These are phyloP conservation scores for Atkinsonella hypoxylon DNA, from an alignment of 2,329 filamentous ascomycete species.

Conservation along the genomic window DNA sequence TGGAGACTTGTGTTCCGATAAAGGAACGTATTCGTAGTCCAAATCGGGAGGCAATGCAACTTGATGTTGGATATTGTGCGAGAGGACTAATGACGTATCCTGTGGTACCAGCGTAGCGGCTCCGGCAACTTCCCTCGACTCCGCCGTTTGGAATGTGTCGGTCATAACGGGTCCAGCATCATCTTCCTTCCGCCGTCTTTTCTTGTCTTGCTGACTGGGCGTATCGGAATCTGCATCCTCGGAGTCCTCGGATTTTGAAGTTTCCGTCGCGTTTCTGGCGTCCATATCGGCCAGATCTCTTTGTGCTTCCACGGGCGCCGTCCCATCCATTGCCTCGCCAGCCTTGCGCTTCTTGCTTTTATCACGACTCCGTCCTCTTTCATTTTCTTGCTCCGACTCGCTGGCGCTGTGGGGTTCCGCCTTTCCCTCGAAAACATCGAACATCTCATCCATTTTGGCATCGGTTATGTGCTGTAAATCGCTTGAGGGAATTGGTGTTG, in stretches of 20 bases:
- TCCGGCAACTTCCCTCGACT: constrained; percentile 79
- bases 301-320: constrained; percentile 6
- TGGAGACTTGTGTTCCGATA: constrained; percentile 86
- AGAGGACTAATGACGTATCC: constrained; percentile 67
- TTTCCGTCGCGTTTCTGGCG: constrained; percentile 30
- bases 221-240: constrained; percentile 28
- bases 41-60: constrained; percentile 88
- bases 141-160: constrained; percentile 88
- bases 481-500: neutral
- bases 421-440: constrained; percentile 68
- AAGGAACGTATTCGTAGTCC: constrained; percentile 88
- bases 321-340: constrained; percentile 62
- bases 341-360: constrained; percentile 78
- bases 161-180: constrained; percentile 67
- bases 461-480: neutral
- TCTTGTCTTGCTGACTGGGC: constrained; percentile 45
- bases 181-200: constrained; percentile 51
- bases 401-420: constrained; percentile 25
- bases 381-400: constrained; percentile 32
- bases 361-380: constrained; percentile 40
- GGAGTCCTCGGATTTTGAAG: constrained; percentile 24
- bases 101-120: constrained; percentile 55
- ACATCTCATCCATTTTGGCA: constrained; percentile 62
- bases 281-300: constrained; percentile 17
- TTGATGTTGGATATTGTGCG: constrained; percentile 97